phyloP scores from a whole-genome alignment of 2,329 filamentous ascomycete genomes.

The Fusarium penzigii region DNA sequence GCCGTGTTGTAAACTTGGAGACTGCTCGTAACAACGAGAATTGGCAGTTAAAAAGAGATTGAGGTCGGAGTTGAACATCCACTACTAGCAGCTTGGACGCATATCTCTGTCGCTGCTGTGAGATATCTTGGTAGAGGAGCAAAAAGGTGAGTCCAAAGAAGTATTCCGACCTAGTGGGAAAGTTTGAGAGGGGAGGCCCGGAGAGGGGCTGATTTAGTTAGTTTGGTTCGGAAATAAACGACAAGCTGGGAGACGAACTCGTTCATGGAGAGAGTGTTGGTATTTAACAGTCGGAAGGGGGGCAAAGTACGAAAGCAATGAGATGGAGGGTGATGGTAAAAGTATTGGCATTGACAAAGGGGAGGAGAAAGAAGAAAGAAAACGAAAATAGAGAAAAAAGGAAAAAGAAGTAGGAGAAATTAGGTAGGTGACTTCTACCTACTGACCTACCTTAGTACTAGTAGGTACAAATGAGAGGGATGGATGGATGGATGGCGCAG shows the following conservation, averaged over 20 bases:
- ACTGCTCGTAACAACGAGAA: neutral
- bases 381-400: neutral
- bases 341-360: neutral
- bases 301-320: slow-evolving; percentile 3
- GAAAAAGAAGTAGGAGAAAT: neutral
- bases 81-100: neutral
- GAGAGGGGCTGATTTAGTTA: neutral
- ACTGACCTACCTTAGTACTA: too few relatives aligned
- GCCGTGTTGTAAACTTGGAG: neutral
- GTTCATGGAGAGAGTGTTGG: neutral
- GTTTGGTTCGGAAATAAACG: neutral
- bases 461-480: too few relatives aligned
- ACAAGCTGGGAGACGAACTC: neutral
- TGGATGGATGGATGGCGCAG: too few relatives aligned
- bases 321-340: neutral
- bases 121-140: neutral
- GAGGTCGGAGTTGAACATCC: neutral
- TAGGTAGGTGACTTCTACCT: neutral
- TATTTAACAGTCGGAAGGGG: neutral
- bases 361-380: neutral
- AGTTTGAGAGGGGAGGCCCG: neutral
- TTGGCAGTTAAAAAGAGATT: neutral
- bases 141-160: neutral
- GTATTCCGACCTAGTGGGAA: neutral
- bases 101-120: neutral